Evolutionary conservation across 2,329 filamentous ascomycete genomes (phyloP).

Genomic region (Pseudogymnoascus verrucosus): DNA sequence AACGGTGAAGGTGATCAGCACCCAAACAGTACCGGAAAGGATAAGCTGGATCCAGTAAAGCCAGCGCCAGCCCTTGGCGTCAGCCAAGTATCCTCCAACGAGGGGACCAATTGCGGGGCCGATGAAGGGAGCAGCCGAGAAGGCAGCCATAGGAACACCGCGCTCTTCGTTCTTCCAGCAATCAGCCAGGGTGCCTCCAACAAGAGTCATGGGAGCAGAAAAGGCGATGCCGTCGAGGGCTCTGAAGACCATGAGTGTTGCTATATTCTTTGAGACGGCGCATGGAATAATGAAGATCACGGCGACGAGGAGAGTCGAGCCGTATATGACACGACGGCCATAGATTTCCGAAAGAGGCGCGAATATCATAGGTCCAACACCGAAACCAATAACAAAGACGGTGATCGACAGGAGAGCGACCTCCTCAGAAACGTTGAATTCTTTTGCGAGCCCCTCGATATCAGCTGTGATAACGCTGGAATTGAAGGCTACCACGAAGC

Average conservation of each 20-base stretch:
- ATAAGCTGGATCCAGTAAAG: slow-evolving; percentile 85
- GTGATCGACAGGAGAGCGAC: slow-evolving; percentile 65
- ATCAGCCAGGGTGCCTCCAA: slow-evolving; percentile 75
- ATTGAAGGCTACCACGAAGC: slow-evolving; percentile 58
- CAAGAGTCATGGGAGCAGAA: slow-evolving; percentile 78
- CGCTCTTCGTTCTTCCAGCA: slow-evolving; percentile 79
- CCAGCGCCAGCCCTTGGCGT: slow-evolving; percentile 70
- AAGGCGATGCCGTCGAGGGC: slow-evolving; percentile 77
- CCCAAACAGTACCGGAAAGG: slow-evolving; percentile 58
- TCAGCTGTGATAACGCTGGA: slow-evolving; percentile 75
- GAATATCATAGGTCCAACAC: slow-evolving; percentile 71
- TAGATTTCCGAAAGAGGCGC: slow-evolving; percentile 71
- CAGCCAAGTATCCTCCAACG: slow-evolving; percentile 66
- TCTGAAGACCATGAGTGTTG: slow-evolving; percentile 66
- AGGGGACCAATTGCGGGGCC: slow-evolving; percentile 73
- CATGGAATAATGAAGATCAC: slow-evolving; percentile 76
- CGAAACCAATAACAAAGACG: slow-evolving; percentile 75
- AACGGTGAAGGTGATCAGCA: slow-evolving; percentile 78
- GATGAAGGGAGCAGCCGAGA: slow-evolving; percentile 74
- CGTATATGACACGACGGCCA: slow-evolving; percentile 63
- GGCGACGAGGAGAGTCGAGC: slow-evolving; percentile 39
- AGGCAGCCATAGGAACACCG: slow-evolving; percentile 80
- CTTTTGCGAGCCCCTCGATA: slow-evolving; percentile 51
- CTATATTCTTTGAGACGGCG: slow-evolving; percentile 67
- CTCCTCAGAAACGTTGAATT: slow-evolving; percentile 63